A percentile compares a stretch with the other conserved stretches of the same genome.
Evolutionary conservation across 805 yeast species (phyloP).

Genomic region (Maudiozyma bulderi): DNA sequence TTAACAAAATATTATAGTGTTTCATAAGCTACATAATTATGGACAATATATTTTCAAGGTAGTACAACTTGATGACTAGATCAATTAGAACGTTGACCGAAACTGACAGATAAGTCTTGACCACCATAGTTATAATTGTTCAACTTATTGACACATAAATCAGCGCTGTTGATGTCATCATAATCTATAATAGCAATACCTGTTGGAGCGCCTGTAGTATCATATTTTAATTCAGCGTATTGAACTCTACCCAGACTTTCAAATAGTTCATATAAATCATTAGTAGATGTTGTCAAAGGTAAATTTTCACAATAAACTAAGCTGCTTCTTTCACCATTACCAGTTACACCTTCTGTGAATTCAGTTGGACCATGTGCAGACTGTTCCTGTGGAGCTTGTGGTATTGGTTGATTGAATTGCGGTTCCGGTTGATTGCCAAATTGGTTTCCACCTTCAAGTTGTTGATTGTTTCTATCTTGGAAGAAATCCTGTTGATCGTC

Average conservation of each 20-base stretch:
- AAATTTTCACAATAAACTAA: conserved; percentile 64
- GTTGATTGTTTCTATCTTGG: too few species aligned
- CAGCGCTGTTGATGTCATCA: conserved; percentile 56
- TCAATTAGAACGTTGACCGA: conserved; percentile 36
- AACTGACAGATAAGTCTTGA: conserved; percentile 58
- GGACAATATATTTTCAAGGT: neutral
- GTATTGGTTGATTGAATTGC: neutral
- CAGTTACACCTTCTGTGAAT: conserved; percentile 59
- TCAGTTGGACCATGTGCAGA: neutral
- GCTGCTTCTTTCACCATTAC: conserved; percentile 51
- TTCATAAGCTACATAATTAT: too few species aligned
- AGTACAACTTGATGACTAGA: neutral
- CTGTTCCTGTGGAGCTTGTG: neutral
- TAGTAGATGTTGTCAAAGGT: conserved; percentile 79
- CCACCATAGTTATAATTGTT: conserved; percentile 80
- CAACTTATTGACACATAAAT: conserved; percentile 62
- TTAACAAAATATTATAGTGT: neutral
- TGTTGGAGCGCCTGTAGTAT: conserved; percentile 53
- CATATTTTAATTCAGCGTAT: conserved; percentile 66
- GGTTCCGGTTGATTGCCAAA: neutral
- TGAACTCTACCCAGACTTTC: conserved; percentile 71
- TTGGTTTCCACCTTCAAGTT: neutral
- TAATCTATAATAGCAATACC: conserved; percentile 82
- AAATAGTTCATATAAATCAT: conserved; percentile 76
- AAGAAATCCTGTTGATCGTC: too few species aligned